Conservation (phyloP, 495 filamentous ascomycete genomes). For the Trichoderma asperelloides region DNA sequence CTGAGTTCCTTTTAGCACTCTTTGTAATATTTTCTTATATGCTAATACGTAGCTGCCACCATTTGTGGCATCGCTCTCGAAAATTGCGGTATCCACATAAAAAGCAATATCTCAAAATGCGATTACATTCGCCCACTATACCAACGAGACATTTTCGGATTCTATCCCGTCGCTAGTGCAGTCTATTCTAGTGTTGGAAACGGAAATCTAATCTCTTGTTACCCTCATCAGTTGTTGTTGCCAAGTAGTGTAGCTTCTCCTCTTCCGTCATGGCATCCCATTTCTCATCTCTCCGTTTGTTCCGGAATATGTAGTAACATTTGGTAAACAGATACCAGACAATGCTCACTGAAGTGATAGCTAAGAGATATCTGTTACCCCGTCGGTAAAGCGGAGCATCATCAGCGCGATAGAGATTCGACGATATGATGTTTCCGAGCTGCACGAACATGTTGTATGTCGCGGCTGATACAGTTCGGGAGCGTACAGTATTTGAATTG, state of each 20-base stretch:
- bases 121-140: no score
- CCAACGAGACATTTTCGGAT: no score
- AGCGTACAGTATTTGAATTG: constrained; percentile 54
- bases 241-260: constrained; percentile 25
- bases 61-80: no score
- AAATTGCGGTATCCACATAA: no score
- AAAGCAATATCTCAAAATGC: no score
- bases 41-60: no score
- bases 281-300: constrained; percentile 23
- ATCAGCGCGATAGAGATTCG: constrained; percentile 47
- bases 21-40: no score
- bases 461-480: constrained; percentile 48
- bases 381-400: constrained; percentile 44
- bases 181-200: constrained; percentile 18
- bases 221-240: constrained; percentile 23
- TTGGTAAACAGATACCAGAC: constrained; percentile 27
- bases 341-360: constrained; percentile 34
- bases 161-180: no score
- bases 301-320: constrained; percentile 32
- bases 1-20: no score
- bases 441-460: constrained; percentile 42
- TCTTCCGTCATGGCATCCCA: constrained; percentile 32
- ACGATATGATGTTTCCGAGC: constrained; percentile 39
- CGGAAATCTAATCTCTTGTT: constrained; percentile 23
- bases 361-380: constrained; percentile 42